Evolutionary conservation across 1,284 basidiomycete species (phyloP).

Genomic region (Ceratobasidium sp.): DNA sequence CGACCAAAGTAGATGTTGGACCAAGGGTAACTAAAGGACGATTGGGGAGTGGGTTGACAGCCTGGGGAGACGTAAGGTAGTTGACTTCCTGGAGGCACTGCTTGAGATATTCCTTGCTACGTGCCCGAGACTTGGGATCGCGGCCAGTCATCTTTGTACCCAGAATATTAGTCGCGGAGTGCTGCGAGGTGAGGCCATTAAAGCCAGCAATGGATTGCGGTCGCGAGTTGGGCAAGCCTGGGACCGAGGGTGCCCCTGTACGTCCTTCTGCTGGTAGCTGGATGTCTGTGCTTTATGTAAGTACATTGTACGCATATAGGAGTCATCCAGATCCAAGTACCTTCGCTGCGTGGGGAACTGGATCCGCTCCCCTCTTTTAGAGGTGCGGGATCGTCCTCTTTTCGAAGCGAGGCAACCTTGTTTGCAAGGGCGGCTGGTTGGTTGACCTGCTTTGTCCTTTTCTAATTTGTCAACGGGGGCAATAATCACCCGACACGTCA

Average conservation of each 20-base stretch:
- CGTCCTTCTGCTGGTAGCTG: conserved; percentile 70
- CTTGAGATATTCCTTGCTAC: conserved; percentile 96
- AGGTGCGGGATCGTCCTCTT: conserved; percentile 56
- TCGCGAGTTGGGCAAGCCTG: conserved; percentile 50
- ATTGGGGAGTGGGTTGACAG: conserved; percentile 94
- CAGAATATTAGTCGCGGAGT: conserved; percentile 47
- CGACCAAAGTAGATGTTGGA: conserved; percentile 5
- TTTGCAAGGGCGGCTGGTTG: conserved; percentile 63
- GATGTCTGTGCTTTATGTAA: conserved; percentile 58
- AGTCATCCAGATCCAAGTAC: conserved; percentile 50
- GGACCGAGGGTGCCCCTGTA: conserved; percentile 40
- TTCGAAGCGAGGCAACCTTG: conserved; percentile 66
- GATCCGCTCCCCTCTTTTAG: conserved; percentile 72
- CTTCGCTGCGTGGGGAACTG: conserved; percentile 77
- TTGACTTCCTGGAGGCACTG: conserved; percentile 99
- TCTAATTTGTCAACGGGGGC: conserved; percentile 25
- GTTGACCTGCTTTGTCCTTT: conserved; percentile 79
- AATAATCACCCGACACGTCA: conserved; percentile 3
- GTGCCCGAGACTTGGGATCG: conserved; percentile 92
- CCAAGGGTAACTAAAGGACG: conserved; percentile 59
- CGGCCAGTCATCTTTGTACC: conserved; percentile 56
- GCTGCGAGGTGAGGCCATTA: conserved; percentile 44
- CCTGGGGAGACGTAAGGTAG: conserved; percentile 94
- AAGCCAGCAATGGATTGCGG: conserved; percentile 36
- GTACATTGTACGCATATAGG: conserved; percentile 30